phyloP scores from a whole-genome alignment of 352 stramenopile genomes.

The Globisporangium echinulatum region DNA sequence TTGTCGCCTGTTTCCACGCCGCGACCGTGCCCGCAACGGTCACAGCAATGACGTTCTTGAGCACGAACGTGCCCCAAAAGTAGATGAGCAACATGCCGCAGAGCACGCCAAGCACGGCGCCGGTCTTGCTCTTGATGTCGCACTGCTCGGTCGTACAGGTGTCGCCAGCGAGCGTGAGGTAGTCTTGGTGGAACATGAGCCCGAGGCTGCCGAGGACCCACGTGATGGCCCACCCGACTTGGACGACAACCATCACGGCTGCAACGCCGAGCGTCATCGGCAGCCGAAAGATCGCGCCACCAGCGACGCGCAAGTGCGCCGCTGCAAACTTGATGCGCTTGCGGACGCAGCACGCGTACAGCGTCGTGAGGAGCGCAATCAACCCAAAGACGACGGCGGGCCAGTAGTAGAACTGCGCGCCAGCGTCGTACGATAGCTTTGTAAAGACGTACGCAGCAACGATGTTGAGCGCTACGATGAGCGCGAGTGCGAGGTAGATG shows the following conservation, averaged over 20 bases:
- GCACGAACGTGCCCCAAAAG: conserved; percentile 87
- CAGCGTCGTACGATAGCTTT: conserved; percentile 57
- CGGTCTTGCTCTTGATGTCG: conserved; percentile 35
- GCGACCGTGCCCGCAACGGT: conserved; percentile 87
- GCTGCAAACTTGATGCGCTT: conserved; percentile 90
- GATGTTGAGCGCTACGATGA: conserved; percentile 49
- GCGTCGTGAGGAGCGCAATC: conserved; percentile 34
- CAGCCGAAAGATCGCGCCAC: conserved; percentile 81
- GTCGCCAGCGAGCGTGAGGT: conserved; percentile 39
- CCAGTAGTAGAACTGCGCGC: conserved; percentile 60
- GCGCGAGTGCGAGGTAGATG: conserved; percentile 45
- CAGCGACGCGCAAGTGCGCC: conserved; percentile 85
- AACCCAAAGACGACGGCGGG: conserved; percentile 48
- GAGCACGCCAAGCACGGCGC: conserved; percentile 55
- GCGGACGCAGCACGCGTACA: conserved; percentile 69
- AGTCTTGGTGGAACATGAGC: conserved; percentile 75
- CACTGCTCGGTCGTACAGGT: conserved; percentile 44
- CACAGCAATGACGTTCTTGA: conserved; percentile 87
- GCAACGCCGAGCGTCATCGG: conserved; percentile 79
- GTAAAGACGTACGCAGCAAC: conserved; percentile 54
- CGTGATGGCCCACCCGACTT: conserved; percentile 80
- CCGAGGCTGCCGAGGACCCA: conserved; percentile 84
- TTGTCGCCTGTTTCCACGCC: conserved; percentile 84
- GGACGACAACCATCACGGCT: conserved; percentile 76
- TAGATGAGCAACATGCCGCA: conserved; percentile 90